These are phyloP conservation scores for Xylaria sp. DNA, from an alignment of 2,329 filamentous ascomycete genomes.

Conservation along the genomic window DNA sequence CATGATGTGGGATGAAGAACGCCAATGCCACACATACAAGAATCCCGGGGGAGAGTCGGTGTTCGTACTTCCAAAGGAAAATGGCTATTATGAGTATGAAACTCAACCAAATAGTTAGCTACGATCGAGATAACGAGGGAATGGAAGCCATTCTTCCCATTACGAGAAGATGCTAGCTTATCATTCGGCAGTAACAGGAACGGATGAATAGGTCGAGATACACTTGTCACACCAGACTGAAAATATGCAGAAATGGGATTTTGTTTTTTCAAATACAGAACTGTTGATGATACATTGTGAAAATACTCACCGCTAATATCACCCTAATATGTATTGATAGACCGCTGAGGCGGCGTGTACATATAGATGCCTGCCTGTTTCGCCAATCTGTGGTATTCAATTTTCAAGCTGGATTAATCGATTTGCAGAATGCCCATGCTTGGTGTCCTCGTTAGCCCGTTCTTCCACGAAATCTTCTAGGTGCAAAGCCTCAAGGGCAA, in stretches of 20 bases:
- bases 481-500: conserved; percentile 23
- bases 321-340: neutral
- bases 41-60: neutral
- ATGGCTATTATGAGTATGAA: neutral
- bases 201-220: neutral
- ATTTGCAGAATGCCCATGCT: conserved; percentile 8
- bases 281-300: neutral
- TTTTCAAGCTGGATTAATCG: neutral
- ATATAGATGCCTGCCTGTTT: neutral
- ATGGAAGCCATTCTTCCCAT: neutral
- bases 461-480: conserved; percentile 19
- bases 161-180: neutral
- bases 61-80: neutral
- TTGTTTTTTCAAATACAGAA: neutral
- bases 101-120: too few species aligned
- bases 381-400: too few species aligned
- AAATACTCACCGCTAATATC: neutral
- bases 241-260: neutral
- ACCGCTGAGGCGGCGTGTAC: neutral
- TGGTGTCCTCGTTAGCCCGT: neutral
- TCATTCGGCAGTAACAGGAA: neutral
- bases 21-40: neutral
- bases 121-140: neutral
- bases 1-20: neutral
- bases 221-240: neutral